Evolutionary conservation across 2,329 filamentous ascomycete species (phyloP), one percentile per base, ranked within the genome.

Genomic region (Aspergillus sergii): DNA sequence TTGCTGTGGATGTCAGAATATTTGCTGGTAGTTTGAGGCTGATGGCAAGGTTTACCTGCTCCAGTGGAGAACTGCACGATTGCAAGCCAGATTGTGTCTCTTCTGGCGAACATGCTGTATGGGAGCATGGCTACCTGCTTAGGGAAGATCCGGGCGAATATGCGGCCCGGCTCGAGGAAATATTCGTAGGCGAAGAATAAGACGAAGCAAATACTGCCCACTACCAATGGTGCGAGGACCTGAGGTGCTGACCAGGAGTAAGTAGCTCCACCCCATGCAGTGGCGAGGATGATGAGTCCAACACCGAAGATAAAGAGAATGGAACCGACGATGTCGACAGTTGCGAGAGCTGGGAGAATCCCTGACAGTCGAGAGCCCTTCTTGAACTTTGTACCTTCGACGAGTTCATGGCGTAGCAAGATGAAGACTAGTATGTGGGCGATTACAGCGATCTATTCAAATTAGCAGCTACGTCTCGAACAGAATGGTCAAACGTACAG

Each of bases 51-150:
- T 64, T 80, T 72, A 19, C 77, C 70, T 68, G 86, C 84, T 4
- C 89, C 89, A 0, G 84, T 84, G 4, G 83, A 81, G 69, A 89
- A 86, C 66, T 88, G 88, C 66, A 89, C 82, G 62, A 85, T 84
- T 64, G 87, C 84, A n/a, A 91, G 74, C n/a, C 90, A 78, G 0
- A 82, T 79, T 1, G 87, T 84, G 66, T 92, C 88, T 39, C 83
- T 81, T 60, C 85, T 81, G 3, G 77, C 75, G 53, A 91, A 80
- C 23, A 91, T 75, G 9, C 80, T 76, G 73, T 87, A 89, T 0
- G 88, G 88, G 16, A 91, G 81, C 88, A 91, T 91, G 10, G 88
- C 79, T 48, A 81, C 80, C 68, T 89, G 86, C 54, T 74, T 77
- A 2, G 86, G 83, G 36, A 87, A 83, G n/a, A 78, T 71, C 4